Base-by-base conservation (phyloP, 2,329 filamentous ascomycete species). In the Cercospora beticola region DNA sequence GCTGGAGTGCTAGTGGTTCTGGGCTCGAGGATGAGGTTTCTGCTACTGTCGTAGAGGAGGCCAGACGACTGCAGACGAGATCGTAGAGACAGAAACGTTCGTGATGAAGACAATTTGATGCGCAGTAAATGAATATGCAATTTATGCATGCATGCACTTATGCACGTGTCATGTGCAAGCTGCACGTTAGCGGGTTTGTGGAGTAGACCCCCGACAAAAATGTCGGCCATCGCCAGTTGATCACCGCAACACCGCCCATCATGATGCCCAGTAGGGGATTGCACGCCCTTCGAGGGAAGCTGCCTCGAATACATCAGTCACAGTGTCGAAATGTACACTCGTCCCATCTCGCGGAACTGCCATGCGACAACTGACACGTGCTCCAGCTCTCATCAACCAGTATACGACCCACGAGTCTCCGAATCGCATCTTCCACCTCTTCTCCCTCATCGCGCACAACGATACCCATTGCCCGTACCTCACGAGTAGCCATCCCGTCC, bases 201-300 rank as follows among this genome's bases (percentile, higher is more conserved):
- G 54, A 58, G 56, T 18, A 18, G 56, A 58, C n/a, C 56, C 56
- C 9, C 33, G 33, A 40, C 36, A 43, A 43, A 43, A 43, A 43
- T 43, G 36, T 43, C 61, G 14, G 46, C 10, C 61, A 54, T 23
- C 28, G 5, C 4, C 26, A 49, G 14, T 54, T n/a, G 31, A 43
- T 36, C 61, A 57, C 26, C 63, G 46, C 59, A 58, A 57, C 66
- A 66, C 63, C 46, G 56, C 33, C 64, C 36, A 67, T 58, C 64
- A 84, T 84, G 83, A 80, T 84, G 78, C 81, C 82, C 73, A 83
- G 81, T 76, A 82, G 82, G 81, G 82, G 82, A 71, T 74, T 83
- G 52, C 79, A 78, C 74, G 75, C 79, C 69, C 76, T 77, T 66
- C 66, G 70, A 63, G 71, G 73, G 68, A 64, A 70, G 60, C 64